These are phyloP conservation scores for Fusarium begoniae DNA, from an alignment of 2,329 filamentous ascomycete genomes.

Conservation along the genomic window DNA sequence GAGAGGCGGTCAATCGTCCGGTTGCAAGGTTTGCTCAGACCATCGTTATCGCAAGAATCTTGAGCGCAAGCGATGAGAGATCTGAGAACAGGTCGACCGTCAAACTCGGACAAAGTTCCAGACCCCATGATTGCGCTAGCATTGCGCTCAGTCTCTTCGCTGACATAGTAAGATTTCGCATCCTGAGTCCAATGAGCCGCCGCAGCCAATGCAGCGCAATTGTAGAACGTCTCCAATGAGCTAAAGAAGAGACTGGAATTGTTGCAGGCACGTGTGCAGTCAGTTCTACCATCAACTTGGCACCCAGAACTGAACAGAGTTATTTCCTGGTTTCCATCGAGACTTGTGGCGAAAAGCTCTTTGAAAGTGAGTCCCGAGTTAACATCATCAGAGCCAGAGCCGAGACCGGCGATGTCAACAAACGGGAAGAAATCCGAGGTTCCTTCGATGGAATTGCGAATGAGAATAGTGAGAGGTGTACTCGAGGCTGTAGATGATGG, in stretches of 20 bases:
- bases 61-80: slow-evolving; percentile 49
- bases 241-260: slow-evolving; percentile 44
- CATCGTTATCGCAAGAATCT: slow-evolving; percentile 48
- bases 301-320: slow-evolving; percentile 48
- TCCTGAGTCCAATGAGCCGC: slow-evolving; percentile 48
- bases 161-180: slow-evolving; percentile 43
- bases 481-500: slow-evolving; percentile 29
- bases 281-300: slow-evolving; percentile 39
- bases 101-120: slow-evolving; percentile 44
- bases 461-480: slow-evolving; percentile 43
- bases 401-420: slow-evolving; percentile 46
- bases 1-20: slow-evolving; percentile 41
- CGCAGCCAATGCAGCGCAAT: slow-evolving; percentile 50
- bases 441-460: slow-evolving; percentile 45
- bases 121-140: slow-evolving; percentile 50
- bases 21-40: slow-evolving; percentile 46
- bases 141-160: slow-evolving; percentile 48
- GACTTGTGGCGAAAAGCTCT: slow-evolving; percentile 47
- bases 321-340: slow-evolving; percentile 47
- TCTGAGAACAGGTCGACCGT: slow-evolving; percentile 44
- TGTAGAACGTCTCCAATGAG: slow-evolving; percentile 52
- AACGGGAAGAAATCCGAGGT: slow-evolving; percentile 51
- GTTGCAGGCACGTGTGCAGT: slow-evolving; percentile 49
- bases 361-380: slow-evolving; percentile 46
- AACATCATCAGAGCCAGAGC: slow-evolving; percentile 38